A percentile compares a stretch with the other conserved stretches of the same genome.
phyloP scores from a whole-genome alignment of 1,139 yeast species.

The Suhomyces taliae region DNA sequence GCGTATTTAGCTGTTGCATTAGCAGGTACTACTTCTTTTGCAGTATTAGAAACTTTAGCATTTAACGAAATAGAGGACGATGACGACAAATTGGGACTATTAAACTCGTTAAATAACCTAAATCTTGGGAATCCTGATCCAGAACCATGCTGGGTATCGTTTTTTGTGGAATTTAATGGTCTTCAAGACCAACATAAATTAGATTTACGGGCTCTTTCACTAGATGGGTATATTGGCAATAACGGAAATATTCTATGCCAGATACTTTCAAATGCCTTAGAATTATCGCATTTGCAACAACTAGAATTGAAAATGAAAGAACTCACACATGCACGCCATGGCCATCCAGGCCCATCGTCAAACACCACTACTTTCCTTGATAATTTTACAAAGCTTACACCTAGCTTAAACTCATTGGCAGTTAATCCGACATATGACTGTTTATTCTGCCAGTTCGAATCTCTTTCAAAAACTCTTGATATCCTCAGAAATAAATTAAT shows the following conservation, averaged over 20 bases:
- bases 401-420: constrained; percentile 14
- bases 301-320: constrained; percentile 18
- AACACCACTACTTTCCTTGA: constrained; percentile 13
- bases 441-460: constrained; percentile 18
- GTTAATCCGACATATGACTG: constrained; percentile 20
- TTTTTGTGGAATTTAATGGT: constrained; percentile 14
- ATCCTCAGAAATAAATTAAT: constrained; percentile 13
- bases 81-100: constrained; percentile 6
- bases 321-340: constrained; percentile 14
- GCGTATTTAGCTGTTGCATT: constrained; percentile 6
- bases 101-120: constrained; percentile 10
- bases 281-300: constrained; percentile 10
- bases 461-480: constrained; percentile 10
- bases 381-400: constrained; percentile 14
- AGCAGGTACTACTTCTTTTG: not conserved
- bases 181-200: constrained; percentile 2
- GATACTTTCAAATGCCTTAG: constrained; percentile 8
- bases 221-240: constrained; percentile 20
- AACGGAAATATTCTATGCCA: constrained; percentile 11
- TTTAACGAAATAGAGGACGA: constrained; percentile 3
- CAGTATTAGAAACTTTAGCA: constrained; percentile 3
- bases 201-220: constrained; percentile 12
- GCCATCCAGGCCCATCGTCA: constrained; percentile 10
- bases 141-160: constrained; percentile 17
- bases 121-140: constrained; percentile 3